Conservation (phyloP, 768 basidiomycete species). For the Collybiopsis confluens region DNA sequence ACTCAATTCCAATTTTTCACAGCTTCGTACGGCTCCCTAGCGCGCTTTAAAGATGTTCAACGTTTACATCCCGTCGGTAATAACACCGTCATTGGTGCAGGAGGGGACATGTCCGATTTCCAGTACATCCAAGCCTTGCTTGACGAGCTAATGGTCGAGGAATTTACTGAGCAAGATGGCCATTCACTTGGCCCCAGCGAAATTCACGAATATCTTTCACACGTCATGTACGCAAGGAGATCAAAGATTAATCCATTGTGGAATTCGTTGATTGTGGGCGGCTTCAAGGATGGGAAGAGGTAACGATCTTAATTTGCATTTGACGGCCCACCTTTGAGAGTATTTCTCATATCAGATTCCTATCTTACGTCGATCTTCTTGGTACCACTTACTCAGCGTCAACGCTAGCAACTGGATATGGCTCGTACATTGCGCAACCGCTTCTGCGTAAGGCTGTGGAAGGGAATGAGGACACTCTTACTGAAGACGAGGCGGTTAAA, state of each 20-base stretch:
- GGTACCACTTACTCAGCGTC: slow-evolving; percentile 96
- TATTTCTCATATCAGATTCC: slow-evolving; percentile 55
- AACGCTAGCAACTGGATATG: slow-evolving; percentile 94
- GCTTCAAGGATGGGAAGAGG: slow-evolving; percentile 82
- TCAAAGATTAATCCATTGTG: slow-evolving; percentile 91
- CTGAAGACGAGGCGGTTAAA: slow-evolving; percentile 71
- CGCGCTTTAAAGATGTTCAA: slow-evolving; percentile 91
- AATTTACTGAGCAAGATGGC: slow-evolving; percentile 78
- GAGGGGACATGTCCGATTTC: slow-evolving; percentile 98
- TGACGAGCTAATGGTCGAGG: slow-evolving; percentile 72
- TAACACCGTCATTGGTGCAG: slow-evolving; percentile 84
- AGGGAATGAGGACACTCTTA: slow-evolving; percentile 64
- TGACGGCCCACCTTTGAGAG: background rate
- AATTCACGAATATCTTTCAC: slow-evolving; percentile 88
- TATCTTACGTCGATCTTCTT: slow-evolving; percentile 90
- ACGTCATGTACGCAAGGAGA: slow-evolving; percentile 86
- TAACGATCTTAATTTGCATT: slow-evolving; percentile 27
- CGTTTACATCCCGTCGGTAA: slow-evolving; percentile 83
- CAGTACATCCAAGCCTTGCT: slow-evolving; percentile 84
- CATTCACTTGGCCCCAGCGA: slow-evolving; percentile 82
- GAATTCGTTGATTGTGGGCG: slow-evolving; percentile 93
- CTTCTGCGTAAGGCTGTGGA: slow-evolving; percentile 89
- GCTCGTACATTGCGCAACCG: slow-evolving; percentile 89
- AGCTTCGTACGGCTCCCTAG: slow-evolving; percentile 97
- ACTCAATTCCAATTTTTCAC: background rate